Percentiles rank a stretch among this genome's conserved stretches.
These are phyloP conservation scores for Chalaropsis ovoidea DNA, from an alignment of 2,329 filamentous ascomycete species.

Conservation along the genomic window DNA sequence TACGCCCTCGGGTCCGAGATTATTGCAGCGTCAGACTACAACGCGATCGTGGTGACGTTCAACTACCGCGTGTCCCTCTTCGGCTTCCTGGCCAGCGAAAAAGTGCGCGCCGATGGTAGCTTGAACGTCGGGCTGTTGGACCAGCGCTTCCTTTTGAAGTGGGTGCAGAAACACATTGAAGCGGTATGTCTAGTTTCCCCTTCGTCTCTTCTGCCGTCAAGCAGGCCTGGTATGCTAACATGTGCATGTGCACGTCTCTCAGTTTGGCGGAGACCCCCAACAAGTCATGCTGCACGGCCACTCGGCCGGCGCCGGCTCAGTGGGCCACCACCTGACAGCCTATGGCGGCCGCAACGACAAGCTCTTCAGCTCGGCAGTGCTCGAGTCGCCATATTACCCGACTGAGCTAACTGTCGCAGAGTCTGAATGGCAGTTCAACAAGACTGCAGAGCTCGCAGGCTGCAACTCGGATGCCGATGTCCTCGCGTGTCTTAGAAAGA, in stretches of 20 bases:
- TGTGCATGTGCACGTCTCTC: conserved; percentile 25
- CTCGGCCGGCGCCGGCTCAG: conserved; percentile 38
- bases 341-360: conserved; percentile 38
- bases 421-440: conserved; percentile 41
- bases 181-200: conserved; percentile 31
- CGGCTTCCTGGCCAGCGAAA: conserved; percentile 39
- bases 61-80: conserved; percentile 42
- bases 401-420: conserved; percentile 38
- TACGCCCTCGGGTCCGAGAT: conserved; percentile 37
- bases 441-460: conserved; percentile 32
- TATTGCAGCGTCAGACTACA: conserved; percentile 32
- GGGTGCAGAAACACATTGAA: conserved; percentile 46
- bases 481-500: conserved; percentile 37
- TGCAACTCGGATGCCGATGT: conserved; percentile 32
- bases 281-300: conserved; percentile 39
- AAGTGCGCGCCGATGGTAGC: conserved; percentile 30
- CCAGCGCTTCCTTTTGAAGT: conserved; percentile 41
- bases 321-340: conserved; percentile 42
- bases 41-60: conserved; percentile 37
- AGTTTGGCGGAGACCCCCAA: conserved; percentile 39
- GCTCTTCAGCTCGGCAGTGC: conserved; percentile 40
- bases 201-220: no score
- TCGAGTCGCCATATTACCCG: conserved; percentile 43
- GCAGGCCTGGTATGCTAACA: not conserved
- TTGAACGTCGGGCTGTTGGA: conserved; percentile 40